Evolutionary conservation across 257 asterid species (phyloP), one percentile per base, ranked within the genome.

Genomic region (Mitragyna speciosa): DNA sequence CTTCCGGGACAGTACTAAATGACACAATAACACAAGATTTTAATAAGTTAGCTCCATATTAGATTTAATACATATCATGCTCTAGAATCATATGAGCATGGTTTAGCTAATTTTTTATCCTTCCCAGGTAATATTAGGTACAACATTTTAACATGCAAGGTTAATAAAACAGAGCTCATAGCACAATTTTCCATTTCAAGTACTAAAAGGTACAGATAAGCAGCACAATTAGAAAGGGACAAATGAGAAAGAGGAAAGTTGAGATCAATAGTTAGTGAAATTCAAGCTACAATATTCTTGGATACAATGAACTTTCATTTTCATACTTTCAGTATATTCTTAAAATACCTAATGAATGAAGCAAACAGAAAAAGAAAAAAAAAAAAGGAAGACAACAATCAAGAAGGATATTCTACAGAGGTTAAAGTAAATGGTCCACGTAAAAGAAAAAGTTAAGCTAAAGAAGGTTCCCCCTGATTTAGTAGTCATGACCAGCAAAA

Each of bases 361-460:
- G 47, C 26, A 79, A 56, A 33, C 28, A n/a, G n/a, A n/a, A n/a
- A n/a, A n/a, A n/a, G n/a, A 36, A 36, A 36, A 36, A 4, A 36
- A 36, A 4, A 36, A 70, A 56, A 61, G 71, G 65, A 72, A 75
- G 73, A 79, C 69, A 36, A 1, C 74, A 31, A 48, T 28, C 52
- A 47, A 16, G 33, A 15, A 10, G 79, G 75, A 80, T 80, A 80
- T 80, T 74, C 76, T 68, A 66, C n/a, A 45, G 47, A 68, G 75
- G 69, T 63, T 2, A 30, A 69, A 74, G 47, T 30, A 81, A 81
- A 69, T 30, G 78, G 77, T 77, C 66, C 79, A 66, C 59, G 45
- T 30, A 28, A 58, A 78, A 36, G 41, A 36, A 72, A 80, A 11
- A 36, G 78, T 58, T 20, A 31, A 76, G 63, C 41, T 70, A n/a